Base-by-base conservation (phyloP, 495 filamentous ascomycete species). In the Jackrogersella minutella region DNA sequence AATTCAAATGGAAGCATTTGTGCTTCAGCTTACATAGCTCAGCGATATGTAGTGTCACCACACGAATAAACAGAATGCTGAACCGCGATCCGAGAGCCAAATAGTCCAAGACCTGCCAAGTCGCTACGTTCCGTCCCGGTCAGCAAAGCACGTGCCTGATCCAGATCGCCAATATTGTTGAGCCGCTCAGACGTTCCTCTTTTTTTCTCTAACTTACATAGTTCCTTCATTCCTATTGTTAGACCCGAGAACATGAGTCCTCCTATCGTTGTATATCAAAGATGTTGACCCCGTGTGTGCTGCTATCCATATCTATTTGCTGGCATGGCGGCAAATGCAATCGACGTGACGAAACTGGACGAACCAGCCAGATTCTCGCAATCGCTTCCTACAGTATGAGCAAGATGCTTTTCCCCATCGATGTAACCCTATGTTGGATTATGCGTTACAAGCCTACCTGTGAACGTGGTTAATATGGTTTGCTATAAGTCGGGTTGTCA, bases 91-190 rank as follows among this genome's bases (percentile, higher is more conserved):
- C 3, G 21, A 10, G 24, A 30, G 44, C 36, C 16, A 31, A 49
- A 13, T 7, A 51, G 31, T 49, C 51, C 16, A 49, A 56, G 33
- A 21, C 17, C 54, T 26, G 62, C 62, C 54, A 65, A 65, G 53
- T 59, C 21, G 46, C 36, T 24, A 61, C 2, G 31, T 28, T 43
- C 55, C 2, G 31, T 28, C 33, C 55, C 41, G 34, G 49, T 22
- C 30, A 17, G 16, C 49, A 46, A 36, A 21, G 33, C 34, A 44
- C 24, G 47, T 51, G 46, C 34, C n/a, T 24, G 28, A 43, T 50
- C 47, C 21, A 51, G 44, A 43, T 50, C 13, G 9, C 22, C 47
- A 28, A 36, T 53, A 19, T 33, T 40, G 37, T 31, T 54, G 30
- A 43, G 54, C 55, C 36, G 26, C 43, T 16, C 17, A 21, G 30